phyloP scores from a whole-genome alignment of 2,329 filamentous ascomycete genomes.

The Exophiala bonariae region DNA sequence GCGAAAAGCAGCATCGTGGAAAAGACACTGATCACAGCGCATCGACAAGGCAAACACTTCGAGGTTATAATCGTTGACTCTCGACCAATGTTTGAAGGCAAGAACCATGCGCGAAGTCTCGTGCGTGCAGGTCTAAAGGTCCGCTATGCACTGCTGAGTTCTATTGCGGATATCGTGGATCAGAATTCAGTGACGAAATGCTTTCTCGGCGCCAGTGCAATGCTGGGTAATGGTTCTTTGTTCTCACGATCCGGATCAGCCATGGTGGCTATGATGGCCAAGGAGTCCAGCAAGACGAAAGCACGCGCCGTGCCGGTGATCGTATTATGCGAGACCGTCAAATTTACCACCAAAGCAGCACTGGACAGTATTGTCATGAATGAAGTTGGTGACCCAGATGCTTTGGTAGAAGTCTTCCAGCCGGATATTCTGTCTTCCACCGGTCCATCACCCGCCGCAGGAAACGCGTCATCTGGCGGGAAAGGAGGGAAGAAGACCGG shows the following conservation, averaged over 20 bases:
- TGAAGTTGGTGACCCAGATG: slow-evolving; percentile 77
- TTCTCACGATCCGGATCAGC: slow-evolving; percentile 87
- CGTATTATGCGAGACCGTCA: slow-evolving; percentile 90
- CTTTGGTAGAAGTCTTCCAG: slow-evolving; percentile 47
- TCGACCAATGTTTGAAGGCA: slow-evolving; percentile 68
- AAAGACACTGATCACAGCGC: slow-evolving; percentile 72
- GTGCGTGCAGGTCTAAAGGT: slow-evolving; percentile 70
- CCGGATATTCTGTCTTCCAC: slow-evolving; percentile 20
- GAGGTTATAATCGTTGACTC: slow-evolving; percentile 82
- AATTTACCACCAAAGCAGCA: slow-evolving; percentile 87
- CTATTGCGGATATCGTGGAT: slow-evolving; percentile 68
- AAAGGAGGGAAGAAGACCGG: slow-evolving; percentile 18
- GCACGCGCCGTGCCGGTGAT: slow-evolving; percentile 70
- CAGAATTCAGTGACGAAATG: slow-evolving; percentile 66
- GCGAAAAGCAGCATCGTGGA: slow-evolving; percentile 85
- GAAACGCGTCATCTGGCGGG: slow-evolving; percentile 8
- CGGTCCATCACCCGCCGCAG: slow-evolving; percentile 31
- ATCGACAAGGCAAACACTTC: slow-evolving; percentile 68
- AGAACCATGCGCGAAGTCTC: slow-evolving; percentile 70
- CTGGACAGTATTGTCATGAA: slow-evolving; percentile 93
- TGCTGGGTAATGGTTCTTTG: slow-evolving; percentile 91
- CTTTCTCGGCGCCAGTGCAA: slow-evolving; percentile 84
- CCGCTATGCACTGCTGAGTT: slow-evolving; percentile 78
- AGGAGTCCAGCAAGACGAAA: slow-evolving; percentile 54
- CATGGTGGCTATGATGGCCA: slow-evolving; percentile 79